Evolutionary conservation across 331 rosid genomes (phyloP).

Genomic region (Cydonia oblonga): DNA sequence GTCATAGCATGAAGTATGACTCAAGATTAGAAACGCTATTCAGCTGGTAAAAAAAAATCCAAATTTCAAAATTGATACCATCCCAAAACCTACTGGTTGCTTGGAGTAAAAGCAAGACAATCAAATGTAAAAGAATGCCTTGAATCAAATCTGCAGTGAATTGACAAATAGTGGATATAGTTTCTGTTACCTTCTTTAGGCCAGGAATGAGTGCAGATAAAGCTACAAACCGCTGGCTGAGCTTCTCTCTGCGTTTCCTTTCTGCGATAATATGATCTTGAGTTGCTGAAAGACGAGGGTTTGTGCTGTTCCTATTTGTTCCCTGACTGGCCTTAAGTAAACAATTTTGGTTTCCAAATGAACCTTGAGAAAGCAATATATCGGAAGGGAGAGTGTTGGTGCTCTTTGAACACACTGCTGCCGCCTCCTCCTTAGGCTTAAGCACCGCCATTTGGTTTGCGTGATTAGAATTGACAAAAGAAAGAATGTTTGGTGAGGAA

Average conservation of each 20-base stretch:
- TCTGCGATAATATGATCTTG: slow-evolving; percentile 82
- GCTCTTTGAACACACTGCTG: slow-evolving; percentile 16
- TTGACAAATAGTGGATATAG: neutral
- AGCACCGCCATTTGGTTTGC: slow-evolving; percentile 38
- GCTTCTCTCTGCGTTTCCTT: slow-evolving; percentile 74
- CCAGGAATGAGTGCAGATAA: slow-evolving; percentile 77
- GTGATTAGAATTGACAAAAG: slow-evolving; percentile 36
- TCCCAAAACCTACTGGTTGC: neutral
- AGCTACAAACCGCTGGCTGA: slow-evolving; percentile 75
- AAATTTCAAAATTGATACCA: neutral
- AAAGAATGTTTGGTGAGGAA: slow-evolving; percentile 35
- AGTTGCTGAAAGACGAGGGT: slow-evolving; percentile 17
- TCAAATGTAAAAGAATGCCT: neutral
- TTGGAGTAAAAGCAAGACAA: neutral
- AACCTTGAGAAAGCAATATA: slow-evolving; percentile 36
- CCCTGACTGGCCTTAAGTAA: too few relatives aligned
- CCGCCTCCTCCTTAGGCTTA: slow-evolving; percentile 61
- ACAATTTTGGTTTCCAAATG: slow-evolving; percentile 2
- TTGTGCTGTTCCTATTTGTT: neutral
- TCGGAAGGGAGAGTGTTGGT: slow-evolving; percentile 29
- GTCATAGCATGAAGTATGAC: neutral
- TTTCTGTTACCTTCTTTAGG: slow-evolving; percentile 64
- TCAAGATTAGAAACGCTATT: neutral
- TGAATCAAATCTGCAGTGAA: neutral
- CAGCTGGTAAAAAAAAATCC: neutral